Evolutionary conservation across 805 yeast genomes (phyloP), one percentile per base, ranked within the genome.

Genomic region (Zygotorulaspora florentina): DNA sequence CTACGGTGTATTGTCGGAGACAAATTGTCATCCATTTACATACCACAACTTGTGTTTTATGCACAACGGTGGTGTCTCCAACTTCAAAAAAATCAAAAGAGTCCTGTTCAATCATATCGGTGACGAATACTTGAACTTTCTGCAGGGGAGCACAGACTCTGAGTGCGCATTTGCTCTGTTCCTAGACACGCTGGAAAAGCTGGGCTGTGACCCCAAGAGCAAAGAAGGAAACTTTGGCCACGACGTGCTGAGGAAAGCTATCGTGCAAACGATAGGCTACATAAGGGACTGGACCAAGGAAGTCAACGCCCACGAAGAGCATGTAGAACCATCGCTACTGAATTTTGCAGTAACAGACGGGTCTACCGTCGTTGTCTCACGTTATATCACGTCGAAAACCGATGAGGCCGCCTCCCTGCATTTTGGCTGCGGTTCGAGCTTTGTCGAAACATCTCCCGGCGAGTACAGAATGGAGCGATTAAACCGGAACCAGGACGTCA

Each of bases 261-360:
- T 91, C 47, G 68, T 83, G 30, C 74, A 74, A 48, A 87, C 96
- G 1, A 87, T 93, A 26, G 86, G 79, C 37, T 71, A 76, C 47
- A 78, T 93, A 50, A 87, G 83, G 56, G 74, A 76, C 39, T 91
- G 96, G 96, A 85, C 90, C 36, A 74, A 75, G 36, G 85, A 76
- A 42, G 72, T 79, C 10, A 72, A 77, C 0, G 54, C 60, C 6
- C 75, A 70, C 17, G 57, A 47, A 18, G 56, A 52, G 12, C 57
- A 56, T 3, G 61, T 64, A 2, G 93, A 85, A 56, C 99, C 99
- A 0, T 87, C 95, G 3, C 68, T 93, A 48, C 69, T 91, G 55
- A 91, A 93, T 64, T 87, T 93, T 65, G 99, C 99, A 1, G 90
- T 90, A 11, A 90, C 98, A 0, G 97, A 93, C 64, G 97, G 98